A percentile compares a stretch with the other conserved stretches of the same genome.
Evolutionary conservation across 306 rosid species (phyloP).

Genomic region (Cicer yamashitae): DNA sequence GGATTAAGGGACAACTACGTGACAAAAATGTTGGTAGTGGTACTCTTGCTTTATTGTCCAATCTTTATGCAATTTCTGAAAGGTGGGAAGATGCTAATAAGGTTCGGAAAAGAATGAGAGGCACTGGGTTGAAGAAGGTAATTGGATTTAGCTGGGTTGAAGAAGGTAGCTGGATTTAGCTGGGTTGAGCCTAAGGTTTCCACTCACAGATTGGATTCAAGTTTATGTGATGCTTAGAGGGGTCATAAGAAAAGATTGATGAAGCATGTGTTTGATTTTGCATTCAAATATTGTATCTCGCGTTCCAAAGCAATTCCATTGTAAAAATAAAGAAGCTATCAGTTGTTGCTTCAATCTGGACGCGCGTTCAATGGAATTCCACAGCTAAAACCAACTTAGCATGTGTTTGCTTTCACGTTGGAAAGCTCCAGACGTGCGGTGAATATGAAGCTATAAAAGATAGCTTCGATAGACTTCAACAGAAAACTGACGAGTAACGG

Average conservation of each 20-base stretch:
- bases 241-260: constrained; percentile 6
- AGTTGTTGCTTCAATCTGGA: no score
- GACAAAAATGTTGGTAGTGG: constrained; percentile 54
- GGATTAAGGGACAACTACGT: constrained; percentile 53
- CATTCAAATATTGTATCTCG: no score
- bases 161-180: neutral
- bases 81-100: constrained; percentile 74
- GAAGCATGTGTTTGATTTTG: neutral
- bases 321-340: no score
- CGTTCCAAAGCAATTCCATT: no score
- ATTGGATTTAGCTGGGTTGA: constrained; percentile 73
- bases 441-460: no score
- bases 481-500: no score
- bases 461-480: no score
- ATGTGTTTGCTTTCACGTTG: no score
- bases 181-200: constrained; percentile 58
- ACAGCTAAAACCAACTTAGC: no score
- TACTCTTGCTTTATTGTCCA: constrained; percentile 70
- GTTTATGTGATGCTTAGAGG: constrained; percentile 34
- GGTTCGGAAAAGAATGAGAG: constrained; percentile 64
- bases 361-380: no score
- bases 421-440: no score
- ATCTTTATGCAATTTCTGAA: constrained; percentile 64
- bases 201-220: constrained; percentile 10
- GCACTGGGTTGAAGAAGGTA: constrained; percentile 60